Conservation (phyloP, 2,329 filamentous ascomycete species). For the Colletotrichum kahawae region DNA sequence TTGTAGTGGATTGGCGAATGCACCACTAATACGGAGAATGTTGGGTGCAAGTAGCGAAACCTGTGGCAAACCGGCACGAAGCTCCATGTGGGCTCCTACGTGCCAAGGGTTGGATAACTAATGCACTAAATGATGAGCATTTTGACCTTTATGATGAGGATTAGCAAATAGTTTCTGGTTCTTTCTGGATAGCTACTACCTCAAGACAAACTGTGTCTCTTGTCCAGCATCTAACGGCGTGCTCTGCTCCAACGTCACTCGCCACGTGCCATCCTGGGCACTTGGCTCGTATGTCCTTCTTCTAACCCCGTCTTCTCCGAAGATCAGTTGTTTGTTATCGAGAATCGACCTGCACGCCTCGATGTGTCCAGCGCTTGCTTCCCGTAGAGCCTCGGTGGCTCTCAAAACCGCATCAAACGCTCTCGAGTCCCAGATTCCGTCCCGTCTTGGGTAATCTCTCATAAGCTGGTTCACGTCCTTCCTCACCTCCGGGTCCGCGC, state of each 20-base stretch:
- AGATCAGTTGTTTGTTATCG: background rate
- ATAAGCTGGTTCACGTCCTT: conserved; percentile 45
- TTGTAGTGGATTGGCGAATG: background rate
- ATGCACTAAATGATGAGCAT: background rate
- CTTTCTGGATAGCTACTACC: background rate
- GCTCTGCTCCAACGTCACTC: background rate
- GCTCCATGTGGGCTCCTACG: background rate
- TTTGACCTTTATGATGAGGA: background rate
- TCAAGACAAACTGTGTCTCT: background rate
- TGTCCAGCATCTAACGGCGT: background rate
- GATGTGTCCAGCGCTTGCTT: background rate
- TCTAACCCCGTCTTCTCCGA: background rate
- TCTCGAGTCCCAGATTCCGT: conserved; percentile 47
- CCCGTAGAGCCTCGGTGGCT: background rate
- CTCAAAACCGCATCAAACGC: conserved; percentile 33
- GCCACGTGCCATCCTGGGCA: background rate
- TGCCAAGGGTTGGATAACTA: background rate
- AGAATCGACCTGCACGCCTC: background rate
- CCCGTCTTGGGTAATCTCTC: conserved; percentile 44
- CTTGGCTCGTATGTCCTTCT: background rate
- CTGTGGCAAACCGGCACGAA: background rate
- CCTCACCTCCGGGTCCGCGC: conserved; percentile 39
- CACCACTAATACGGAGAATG: background rate
- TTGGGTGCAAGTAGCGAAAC: background rate
- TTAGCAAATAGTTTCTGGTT: background rate